Conservation (phyloP, 2,329 filamentous ascomycete genomes). For the Scleromitrula shiraiana region DNA sequence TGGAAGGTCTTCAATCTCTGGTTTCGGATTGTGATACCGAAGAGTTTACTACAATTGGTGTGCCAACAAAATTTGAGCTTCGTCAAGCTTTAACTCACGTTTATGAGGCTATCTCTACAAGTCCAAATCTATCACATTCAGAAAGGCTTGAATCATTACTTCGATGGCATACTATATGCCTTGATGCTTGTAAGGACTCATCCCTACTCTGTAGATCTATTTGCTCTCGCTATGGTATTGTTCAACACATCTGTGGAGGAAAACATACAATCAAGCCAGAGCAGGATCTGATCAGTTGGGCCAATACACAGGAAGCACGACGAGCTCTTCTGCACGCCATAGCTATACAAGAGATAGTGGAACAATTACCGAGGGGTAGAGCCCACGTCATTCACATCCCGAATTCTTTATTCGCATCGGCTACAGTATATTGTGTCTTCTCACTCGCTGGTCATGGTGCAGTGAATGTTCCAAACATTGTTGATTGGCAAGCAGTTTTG, state of each 20-base stretch:
- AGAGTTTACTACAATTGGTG: slow-evolving; percentile 32
- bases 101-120: slow-evolving; percentile 33
- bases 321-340: slow-evolving; percentile 36
- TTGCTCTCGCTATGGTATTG: slow-evolving; percentile 33
- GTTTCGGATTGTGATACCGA: slow-evolving; percentile 34
- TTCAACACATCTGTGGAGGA: slow-evolving; percentile 34
- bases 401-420: slow-evolving; percentile 35
- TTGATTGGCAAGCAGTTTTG: slow-evolving; percentile 36
- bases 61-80: slow-evolving; percentile 34
- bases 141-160: slow-evolving; percentile 36
- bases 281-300: slow-evolving; percentile 35
- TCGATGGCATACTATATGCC: slow-evolving; percentile 38
- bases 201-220: slow-evolving; percentile 33
- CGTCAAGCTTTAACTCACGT: slow-evolving; percentile 33
- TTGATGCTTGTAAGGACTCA: slow-evolving; percentile 35
- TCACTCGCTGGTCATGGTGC: slow-evolving; percentile 33
- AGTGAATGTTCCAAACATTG: slow-evolving; percentile 32
- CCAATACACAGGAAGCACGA: slow-evolving; percentile 32
- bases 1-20: slow-evolving; percentile 38
- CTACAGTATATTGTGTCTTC: slow-evolving; percentile 36
- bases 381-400: slow-evolving; percentile 40
- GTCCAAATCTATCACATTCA: slow-evolving; percentile 25
- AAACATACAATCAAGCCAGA: slow-evolving; percentile 22
- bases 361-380: slow-evolving; percentile 36
- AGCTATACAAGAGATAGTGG: slow-evolving; percentile 39